A percentile compares a stretch with the other conserved stretches of the same genome.
Conservation (phyloP, 257 asterid genomes). For the Lithospermum erythrorhizon region DNA sequence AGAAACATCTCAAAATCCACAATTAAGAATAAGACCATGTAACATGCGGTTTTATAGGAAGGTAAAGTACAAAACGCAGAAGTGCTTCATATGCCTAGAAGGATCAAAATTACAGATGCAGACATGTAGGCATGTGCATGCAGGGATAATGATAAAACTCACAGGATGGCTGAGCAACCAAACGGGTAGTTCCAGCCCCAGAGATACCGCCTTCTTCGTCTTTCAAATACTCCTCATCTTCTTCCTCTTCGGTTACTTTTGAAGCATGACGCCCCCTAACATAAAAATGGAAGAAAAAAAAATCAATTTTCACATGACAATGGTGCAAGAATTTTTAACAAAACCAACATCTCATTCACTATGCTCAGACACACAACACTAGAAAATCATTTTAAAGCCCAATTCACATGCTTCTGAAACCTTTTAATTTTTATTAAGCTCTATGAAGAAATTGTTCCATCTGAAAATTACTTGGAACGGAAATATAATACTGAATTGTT, state of each 20-base stretch:
- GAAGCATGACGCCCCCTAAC: constrained; percentile 97
- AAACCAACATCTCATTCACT: not conserved
- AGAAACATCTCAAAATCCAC: not conserved
- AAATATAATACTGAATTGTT: not conserved
- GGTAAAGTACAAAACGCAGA: not conserved
- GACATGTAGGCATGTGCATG: not conserved
- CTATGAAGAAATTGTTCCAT: not conserved
- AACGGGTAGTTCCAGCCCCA: constrained; percentile 79
- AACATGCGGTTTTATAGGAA: not conserved
- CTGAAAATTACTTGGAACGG: not conserved
- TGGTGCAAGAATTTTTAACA: not conserved
- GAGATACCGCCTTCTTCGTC: constrained; percentile 71
- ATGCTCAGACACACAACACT: not conserved
- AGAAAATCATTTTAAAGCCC: not conserved
- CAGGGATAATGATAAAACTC: constrained; percentile 22
- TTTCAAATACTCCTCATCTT: constrained; percentile 89
- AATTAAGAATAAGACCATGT: not conserved
- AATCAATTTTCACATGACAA: not conserved
- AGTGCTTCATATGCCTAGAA: not conserved
- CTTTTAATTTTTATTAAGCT: not conserved
- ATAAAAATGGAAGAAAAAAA: too few species aligned
- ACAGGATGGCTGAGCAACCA: constrained; percentile 92
- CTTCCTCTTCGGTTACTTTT: constrained; percentile 95
- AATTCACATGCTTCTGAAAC: not conserved
- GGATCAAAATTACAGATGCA: not conserved